phyloP scores from a whole-genome alignment of 805 yeast genomes.

The Komagataella pseudopastoris region DNA sequence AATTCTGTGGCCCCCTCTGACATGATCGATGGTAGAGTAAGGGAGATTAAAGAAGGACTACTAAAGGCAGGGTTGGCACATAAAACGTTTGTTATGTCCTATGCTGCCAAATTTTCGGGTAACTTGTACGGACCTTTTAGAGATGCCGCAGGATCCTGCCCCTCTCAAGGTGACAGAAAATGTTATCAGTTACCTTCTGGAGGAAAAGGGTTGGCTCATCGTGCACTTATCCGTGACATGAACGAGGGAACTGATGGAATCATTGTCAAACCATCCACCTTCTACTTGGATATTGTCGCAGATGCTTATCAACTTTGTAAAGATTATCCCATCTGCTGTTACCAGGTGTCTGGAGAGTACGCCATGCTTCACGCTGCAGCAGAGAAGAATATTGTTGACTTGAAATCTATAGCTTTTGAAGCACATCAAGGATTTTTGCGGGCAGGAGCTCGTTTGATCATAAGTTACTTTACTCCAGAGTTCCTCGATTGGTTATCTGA shows the following conservation, averaged over 20 bases:
- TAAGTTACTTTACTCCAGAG: slow-evolving; percentile 91
- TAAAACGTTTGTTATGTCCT: slow-evolving; percentile 80
- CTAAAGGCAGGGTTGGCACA: slow-evolving; percentile 76
- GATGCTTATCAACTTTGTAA: slow-evolving; percentile 76
- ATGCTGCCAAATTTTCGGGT: slow-evolving; percentile 90
- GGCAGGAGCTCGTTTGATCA: slow-evolving; percentile 90
- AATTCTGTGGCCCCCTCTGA: slow-evolving; percentile 94
- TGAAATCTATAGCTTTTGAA: slow-evolving; percentile 71
- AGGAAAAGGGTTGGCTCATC: slow-evolving; percentile 84
- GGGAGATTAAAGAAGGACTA: slow-evolving; percentile 76
- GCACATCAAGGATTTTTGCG: slow-evolving; percentile 82
- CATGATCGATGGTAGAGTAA: slow-evolving; percentile 92
- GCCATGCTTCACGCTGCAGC: slow-evolving; percentile 99
- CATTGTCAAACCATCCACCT: slow-evolving; percentile 92
- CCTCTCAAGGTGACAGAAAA: slow-evolving; percentile 83
- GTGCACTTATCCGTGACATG: slow-evolving; percentile 80
- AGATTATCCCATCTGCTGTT: slow-evolving; percentile 85
- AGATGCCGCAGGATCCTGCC: slow-evolving; percentile 91
- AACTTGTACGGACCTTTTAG: slow-evolving; percentile 92
- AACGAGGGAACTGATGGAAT: slow-evolving; percentile 92
- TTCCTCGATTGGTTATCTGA: slow-evolving; percentile 81
- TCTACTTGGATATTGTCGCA: slow-evolving; percentile 80
- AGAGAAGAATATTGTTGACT: slow-evolving; percentile 82
- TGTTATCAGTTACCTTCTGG: slow-evolving; percentile 89
- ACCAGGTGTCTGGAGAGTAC: slow-evolving; percentile 94